A percentile compares a stretch with the other conserved stretches of the same genome.
Evolutionary conservation across 768 basidiomycete genomes (phyloP).

Genomic region (Amylocystis lapponica): DNA sequence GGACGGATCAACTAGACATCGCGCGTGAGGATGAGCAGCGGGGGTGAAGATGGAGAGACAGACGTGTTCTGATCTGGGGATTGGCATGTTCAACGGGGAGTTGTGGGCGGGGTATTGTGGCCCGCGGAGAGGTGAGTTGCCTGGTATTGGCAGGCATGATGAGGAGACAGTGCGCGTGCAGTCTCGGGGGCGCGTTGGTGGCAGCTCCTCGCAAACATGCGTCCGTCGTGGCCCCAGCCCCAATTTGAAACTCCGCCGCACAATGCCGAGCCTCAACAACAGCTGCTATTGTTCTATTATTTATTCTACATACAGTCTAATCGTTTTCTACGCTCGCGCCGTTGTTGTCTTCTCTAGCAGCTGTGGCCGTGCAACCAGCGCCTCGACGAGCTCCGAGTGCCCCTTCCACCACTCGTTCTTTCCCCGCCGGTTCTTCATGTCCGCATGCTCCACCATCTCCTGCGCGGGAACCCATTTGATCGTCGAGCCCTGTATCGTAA

Average conservation of each 20-base stretch:
- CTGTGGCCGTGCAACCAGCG: conserved; percentile 60
- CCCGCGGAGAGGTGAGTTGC: conserved; percentile 7
- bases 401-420: conserved; percentile 74
- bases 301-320: background rate
- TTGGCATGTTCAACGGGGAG: conserved; percentile 17
- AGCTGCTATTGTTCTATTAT: no score
- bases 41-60: conserved; percentile 16
- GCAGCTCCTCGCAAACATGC: conserved; percentile 1
- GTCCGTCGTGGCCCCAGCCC: conserved; percentile 1
- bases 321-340: background rate
- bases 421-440: conserved; percentile 86
- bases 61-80: conserved; percentile 22
- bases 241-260: conserved; percentile 15
- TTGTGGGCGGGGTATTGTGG: conserved; percentile 12
- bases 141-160: conserved; percentile 12
- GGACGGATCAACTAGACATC: conserved; percentile 31
- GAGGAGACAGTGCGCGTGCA: conserved; percentile 10
- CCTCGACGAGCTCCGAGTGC: conserved; percentile 66
- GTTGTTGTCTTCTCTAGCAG: conserved; percentile 37
- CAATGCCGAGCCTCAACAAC: no score
- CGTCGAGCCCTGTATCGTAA: conserved; percentile 81
- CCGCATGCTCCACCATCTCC: conserved; percentile 81
- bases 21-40: conserved; percentile 1
- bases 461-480: conserved; percentile 80
- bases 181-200: conserved; percentile 10